Evolutionary conservation across 176 grass and related monocot genomes (phyloP).

Genomic region (Triticum timopheevii): DNA sequence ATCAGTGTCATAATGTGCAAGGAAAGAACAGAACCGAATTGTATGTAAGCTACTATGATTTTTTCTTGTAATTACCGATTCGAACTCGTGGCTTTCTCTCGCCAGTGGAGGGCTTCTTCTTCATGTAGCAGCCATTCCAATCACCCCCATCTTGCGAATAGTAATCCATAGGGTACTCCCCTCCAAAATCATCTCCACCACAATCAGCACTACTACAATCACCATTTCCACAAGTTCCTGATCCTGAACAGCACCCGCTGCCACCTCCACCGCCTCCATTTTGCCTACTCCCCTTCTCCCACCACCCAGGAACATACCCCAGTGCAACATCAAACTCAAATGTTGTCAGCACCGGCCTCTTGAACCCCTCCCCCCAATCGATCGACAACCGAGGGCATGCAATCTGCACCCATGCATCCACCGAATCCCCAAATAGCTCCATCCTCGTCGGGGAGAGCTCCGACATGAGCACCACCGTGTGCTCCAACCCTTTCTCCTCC

Average conservation of each 20-base stretch:
- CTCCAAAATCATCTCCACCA: slow-evolving; percentile 37
- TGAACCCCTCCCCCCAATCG: slow-evolving; percentile 95
- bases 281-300: slow-evolving; percentile 61
- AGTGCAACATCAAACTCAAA: slow-evolving; percentile 91
- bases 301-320: slow-evolving; percentile 87
- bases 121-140: slow-evolving; percentile 95
- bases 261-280: background rate
- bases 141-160: slow-evolving; percentile 91
- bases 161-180: slow-evolving; percentile 92
- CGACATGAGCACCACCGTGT: slow-evolving; percentile 86
- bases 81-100: slow-evolving; percentile 40
- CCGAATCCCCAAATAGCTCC: slow-evolving; percentile 68
- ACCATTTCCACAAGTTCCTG: slow-evolving; percentile 20
- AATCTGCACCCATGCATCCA: slow-evolving; percentile 97
- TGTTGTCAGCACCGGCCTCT: slow-evolving; percentile 77
- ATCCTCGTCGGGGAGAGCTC: slow-evolving; percentile 83
- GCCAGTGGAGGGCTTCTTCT: slow-evolving; percentile 52
- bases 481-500: slow-evolving; percentile 84
- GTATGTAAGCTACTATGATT: background rate
- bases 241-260: slow-evolving; percentile 33
- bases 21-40: background rate
- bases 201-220: slow-evolving; percentile 23
- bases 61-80: slow-evolving; percentile 36
- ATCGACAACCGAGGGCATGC: slow-evolving; percentile 88
- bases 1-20: background rate